Percentiles rank a stretch among this genome's conserved stretches.
Evolutionary conservation across 345 rosid species (phyloP).

Genomic region (Carallia pectinifolia): DNA sequence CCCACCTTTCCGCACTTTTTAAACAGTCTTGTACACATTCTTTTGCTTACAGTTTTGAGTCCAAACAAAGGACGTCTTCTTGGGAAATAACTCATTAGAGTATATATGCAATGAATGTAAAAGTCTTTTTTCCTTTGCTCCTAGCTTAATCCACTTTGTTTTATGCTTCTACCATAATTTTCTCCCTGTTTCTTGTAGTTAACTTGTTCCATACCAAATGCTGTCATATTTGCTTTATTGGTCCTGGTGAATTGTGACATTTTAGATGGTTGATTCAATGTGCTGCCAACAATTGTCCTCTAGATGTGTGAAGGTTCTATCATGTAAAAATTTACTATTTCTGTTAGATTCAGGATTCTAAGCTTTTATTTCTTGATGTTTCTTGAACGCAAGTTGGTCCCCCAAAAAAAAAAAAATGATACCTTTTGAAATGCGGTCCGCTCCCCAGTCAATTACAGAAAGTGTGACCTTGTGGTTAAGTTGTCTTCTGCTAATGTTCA

Average conservation of each 20-base stretch:
- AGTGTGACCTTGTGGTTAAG: neutral
- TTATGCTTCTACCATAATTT: neutral
- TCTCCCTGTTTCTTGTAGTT: neutral
- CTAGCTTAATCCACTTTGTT: neutral
- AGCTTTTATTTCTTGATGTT: no score
- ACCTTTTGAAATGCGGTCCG: neutral
- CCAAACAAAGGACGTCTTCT: neutral
- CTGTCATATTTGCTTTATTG: neutral
- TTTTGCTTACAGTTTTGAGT: neutral
- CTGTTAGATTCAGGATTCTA: no score
- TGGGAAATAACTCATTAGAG: neutral
- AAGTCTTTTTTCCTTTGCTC: constrained; percentile 1
- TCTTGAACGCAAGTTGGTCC: neutral
- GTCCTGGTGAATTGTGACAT: neutral
- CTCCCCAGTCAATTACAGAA: neutral
- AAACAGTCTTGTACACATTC: no score
- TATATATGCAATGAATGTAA: neutral
- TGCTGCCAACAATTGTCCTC: no score
- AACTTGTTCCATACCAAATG: neutral
- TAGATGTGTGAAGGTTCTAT: no score
- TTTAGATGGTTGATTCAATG: neutral
- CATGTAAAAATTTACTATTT: no score
- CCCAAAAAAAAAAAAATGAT: neutral
- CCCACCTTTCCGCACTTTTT: no score
- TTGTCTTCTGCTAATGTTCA: neutral